Evolutionary conservation across 768 basidiomycete species (phyloP).

Genomic region (Lactifluus echinatus): DNA sequence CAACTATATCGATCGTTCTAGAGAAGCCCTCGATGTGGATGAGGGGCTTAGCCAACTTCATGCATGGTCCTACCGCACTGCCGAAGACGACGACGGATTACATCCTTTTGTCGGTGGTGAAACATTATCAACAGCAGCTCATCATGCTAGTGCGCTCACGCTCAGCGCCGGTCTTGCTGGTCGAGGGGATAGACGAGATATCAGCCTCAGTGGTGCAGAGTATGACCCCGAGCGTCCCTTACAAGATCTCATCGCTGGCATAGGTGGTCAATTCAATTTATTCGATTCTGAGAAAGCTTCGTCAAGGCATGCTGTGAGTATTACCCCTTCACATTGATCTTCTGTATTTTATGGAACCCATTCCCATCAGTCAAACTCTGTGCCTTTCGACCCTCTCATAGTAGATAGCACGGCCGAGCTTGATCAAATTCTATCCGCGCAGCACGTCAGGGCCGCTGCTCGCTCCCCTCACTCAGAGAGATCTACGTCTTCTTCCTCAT

Average conservation of each 20-base stretch:
- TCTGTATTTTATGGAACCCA: slow-evolving; percentile 2
- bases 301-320: slow-evolving; percentile 41
- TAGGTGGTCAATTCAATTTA: slow-evolving; percentile 46
- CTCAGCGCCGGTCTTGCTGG: slow-evolving; percentile 72
- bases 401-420: slow-evolving; percentile 56
- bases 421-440: slow-evolving; percentile 51
- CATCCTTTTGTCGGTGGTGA: slow-evolving; percentile 54
- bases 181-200: slow-evolving; percentile 43
- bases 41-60: slow-evolving; percentile 30
- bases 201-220: slow-evolving; percentile 64
- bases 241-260: slow-evolving; percentile 60
- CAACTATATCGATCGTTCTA: slow-evolving; percentile 51
- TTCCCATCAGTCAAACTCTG: slow-evolving; percentile 25
- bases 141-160: slow-evolving; percentile 85
- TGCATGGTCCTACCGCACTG: slow-evolving; percentile 32
- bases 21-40: slow-evolving; percentile 49
- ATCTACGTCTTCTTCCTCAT: slow-evolving; percentile 38
- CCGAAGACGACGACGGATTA: slow-evolving; percentile 58
- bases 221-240: slow-evolving; percentile 81
- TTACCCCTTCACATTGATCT: background rate
- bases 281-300: slow-evolving; percentile 46
- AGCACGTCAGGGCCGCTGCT: slow-evolving; percentile 36
- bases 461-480: slow-evolving; percentile 41
- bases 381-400: slow-evolving; percentile 44
- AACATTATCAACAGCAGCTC: slow-evolving; percentile 75